Base-by-base conservation (phyloP, 2,329 filamentous ascomycete genomes). In the Zopfia rhizophila region DNA sequence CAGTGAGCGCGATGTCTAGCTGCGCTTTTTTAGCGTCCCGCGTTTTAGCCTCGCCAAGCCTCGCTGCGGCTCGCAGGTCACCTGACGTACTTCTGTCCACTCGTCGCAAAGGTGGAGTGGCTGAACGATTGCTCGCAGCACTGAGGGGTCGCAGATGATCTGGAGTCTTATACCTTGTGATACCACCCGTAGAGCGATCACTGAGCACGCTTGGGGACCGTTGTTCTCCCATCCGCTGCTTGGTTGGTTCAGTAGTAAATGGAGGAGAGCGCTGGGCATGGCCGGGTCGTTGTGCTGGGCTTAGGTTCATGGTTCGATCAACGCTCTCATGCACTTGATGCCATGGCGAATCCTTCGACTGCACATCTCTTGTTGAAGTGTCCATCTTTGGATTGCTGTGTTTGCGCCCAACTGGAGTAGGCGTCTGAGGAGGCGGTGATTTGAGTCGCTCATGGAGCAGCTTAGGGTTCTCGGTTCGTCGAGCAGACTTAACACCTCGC, bases 31-130 rank as follows among this genome's bases (percentile, higher is more conserved):
- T 71, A 65, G 68, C 63, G 65, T 61, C 65, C 22, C 46, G 61
- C 56, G 67, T 66, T 63, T 58, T 61, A 73, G 72, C 70, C 67
- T 76, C 75, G 72, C 77, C 75, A 75, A 78, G 81, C 80, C 82
- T 82, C 73, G 84, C 84, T 59, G 84, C 83, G 59, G 82, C 83
- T 75, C 88, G 78, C 62, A 95, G 79, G 79, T 95, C 89, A 72
- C 88, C 87, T 80, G 89, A 92, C 71, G 86, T 66, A 69, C 78
- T 81, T 37, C 81, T 78, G 59, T 87, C 85, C 53, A 83, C 81
- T 54, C 90, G 84, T 63, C 91, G 83, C 51, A 94, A 81, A 35
- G 88, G 85, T 54, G 87, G 88, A 48, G 86, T 88, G 54, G 78
- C 74, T 63, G 79, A 83, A 53, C 78, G 75, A 48, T 80, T 77